Evolutionary conservation across 139 green algal genomes (phyloP).

Genomic region (Volvox reticuliferus): DNA sequence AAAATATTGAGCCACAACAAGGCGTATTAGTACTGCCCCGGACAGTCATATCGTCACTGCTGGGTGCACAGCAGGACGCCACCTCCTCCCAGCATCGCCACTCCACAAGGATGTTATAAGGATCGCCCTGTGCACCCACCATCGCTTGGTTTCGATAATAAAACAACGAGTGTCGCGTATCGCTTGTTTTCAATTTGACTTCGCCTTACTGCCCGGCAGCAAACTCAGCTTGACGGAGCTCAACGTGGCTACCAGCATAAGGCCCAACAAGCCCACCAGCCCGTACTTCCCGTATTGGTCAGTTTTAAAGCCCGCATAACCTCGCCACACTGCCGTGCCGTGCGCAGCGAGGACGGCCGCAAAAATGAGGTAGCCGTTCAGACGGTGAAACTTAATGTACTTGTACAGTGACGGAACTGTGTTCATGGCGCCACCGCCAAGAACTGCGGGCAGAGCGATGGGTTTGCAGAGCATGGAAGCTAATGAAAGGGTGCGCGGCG

Average conservation of each 20-base stretch:
- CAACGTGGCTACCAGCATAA: not conserved
- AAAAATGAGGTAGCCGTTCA: constrained; percentile 39
- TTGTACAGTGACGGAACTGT: constrained; percentile 35
- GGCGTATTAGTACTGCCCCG: too few relatives aligned
- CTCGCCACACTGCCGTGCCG: constrained; percentile 39
- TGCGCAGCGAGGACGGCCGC: constrained; percentile 12
- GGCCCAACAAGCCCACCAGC: constrained; percentile 10
- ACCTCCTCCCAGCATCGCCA: too few relatives aligned
- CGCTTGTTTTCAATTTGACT: not conserved
- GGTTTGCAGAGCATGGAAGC: too few relatives aligned
- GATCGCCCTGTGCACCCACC: too few relatives aligned
- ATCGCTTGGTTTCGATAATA: too few relatives aligned
- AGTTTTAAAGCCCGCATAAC: constrained; percentile 38
- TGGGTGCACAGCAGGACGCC: too few relatives aligned
- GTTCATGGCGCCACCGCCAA: constrained; percentile 40
- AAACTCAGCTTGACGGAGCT: not conserved
- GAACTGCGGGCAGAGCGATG: not conserved
- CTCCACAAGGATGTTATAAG: too few relatives aligned
- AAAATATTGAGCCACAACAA: too few relatives aligned
- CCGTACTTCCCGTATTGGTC: constrained; percentile 16
- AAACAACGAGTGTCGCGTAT: too few relatives aligned
- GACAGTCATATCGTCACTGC: too few relatives aligned
- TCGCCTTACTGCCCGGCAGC: constrained; percentile 27
- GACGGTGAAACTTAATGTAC: constrained; percentile 47
- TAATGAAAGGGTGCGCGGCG: too few relatives aligned